phyloP scores from a whole-genome alignment of 352 stramenopile species.

The Pseudoperonospora humuli region DNA sequence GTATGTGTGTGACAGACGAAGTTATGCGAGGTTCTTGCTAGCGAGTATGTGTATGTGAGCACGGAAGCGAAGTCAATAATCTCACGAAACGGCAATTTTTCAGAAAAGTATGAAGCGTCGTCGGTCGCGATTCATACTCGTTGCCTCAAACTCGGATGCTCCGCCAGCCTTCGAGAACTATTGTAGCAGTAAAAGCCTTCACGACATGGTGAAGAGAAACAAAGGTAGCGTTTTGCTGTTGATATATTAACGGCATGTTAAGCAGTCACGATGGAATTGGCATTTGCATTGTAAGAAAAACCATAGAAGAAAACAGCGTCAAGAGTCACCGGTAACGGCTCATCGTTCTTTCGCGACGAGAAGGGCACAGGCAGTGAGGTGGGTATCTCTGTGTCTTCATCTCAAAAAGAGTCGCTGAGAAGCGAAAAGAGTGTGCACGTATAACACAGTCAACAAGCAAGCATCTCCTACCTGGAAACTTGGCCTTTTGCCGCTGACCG shows the following conservation, averaged over 20 bases:
- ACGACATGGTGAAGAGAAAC: too few relatives aligned
- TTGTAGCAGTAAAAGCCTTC: too few relatives aligned
- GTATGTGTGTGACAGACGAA: too few relatives aligned
- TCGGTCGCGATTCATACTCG: too few relatives aligned
- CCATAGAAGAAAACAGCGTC: constrained; percentile 22
- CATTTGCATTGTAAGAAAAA: constrained; percentile 7
- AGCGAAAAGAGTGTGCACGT: constrained; percentile 10
- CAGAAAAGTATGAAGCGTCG: too few relatives aligned
- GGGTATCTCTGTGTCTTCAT: neutral
- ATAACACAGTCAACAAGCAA: neutral
- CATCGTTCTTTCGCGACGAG: constrained; percentile 15
- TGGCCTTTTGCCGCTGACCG: constrained; percentile 20
- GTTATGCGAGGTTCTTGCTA: too few relatives aligned
- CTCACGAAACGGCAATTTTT: too few relatives aligned
- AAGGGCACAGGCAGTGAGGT: neutral
- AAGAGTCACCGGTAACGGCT: constrained; percentile 25
- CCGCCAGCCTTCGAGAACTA: too few relatives aligned
- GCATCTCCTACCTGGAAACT: constrained; percentile 20
- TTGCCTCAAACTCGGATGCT: too few relatives aligned
- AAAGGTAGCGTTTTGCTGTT: neutral
- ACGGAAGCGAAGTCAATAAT: too few relatives aligned
- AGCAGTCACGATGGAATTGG: neutral
- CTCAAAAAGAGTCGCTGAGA: constrained; percentile 19
- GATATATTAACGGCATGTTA: neutral
- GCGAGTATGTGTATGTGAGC: too few relatives aligned